phyloP scores from a whole-genome alignment of 1,284 basidiomycete genomes.

The Omphalotus olearius region DNA sequence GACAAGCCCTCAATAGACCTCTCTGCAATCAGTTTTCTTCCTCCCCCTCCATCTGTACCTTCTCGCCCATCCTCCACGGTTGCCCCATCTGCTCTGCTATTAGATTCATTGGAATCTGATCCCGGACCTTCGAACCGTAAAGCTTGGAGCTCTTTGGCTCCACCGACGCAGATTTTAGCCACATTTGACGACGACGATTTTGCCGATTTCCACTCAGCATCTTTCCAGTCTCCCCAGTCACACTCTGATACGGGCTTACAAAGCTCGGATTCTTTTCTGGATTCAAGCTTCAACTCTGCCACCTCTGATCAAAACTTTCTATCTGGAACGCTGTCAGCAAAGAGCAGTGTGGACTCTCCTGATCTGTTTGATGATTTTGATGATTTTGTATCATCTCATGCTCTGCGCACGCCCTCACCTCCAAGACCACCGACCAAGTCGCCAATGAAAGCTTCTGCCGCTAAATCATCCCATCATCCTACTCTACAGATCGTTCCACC shows the following conservation, averaged over 20 bases:
- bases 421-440: conserved; percentile 40
- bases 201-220: conserved; percentile 27
- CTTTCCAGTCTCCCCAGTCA: neutral
- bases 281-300: neutral
- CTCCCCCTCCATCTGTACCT: conserved; percentile 23
- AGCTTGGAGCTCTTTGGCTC: neutral
- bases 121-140: neutral
- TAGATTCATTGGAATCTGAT: neutral
- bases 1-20: neutral
- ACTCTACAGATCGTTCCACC: neutral
- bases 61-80: neutral
- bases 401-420: conserved; percentile 33
- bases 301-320: neutral
- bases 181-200: conserved; percentile 33
- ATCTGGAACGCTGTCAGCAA: no score
- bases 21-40: conserved; percentile 18
- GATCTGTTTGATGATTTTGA: conserved; percentile 40
- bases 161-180: conserved; percentile 13
- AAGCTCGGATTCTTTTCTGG: neutral
- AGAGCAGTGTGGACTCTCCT: neutral
- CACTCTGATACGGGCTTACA: no score
- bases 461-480: conserved; percentile 1
- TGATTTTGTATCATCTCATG: conserved; percentile 36
- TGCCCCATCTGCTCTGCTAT: neutral
- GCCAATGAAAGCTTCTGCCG: conserved; percentile 1